Base-by-base conservation (phyloP, 257 asterid genomes). In the Nicotiana undulata region DNA sequence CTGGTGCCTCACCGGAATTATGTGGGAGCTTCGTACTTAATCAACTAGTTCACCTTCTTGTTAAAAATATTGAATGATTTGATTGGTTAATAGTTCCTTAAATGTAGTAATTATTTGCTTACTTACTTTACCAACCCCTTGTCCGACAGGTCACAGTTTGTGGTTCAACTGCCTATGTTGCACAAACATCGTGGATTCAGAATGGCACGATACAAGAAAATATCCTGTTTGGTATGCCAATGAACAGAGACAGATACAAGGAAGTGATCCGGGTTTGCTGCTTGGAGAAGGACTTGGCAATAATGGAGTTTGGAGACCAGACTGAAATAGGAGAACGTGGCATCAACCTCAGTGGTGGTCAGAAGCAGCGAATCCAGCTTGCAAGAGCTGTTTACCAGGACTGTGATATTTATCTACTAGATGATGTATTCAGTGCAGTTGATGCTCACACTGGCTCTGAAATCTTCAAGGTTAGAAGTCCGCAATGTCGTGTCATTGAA, bases 271-370 rank as follows among this genome's bases (percentile, higher is more conserved):
- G 90, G 81, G 98, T 94, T 61, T 94, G 98, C 84, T 94, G 97
- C 90, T 85, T 96, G 88, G 97, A 91, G 86, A 96, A 92, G 81
- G 99, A 96, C 91, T 61, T 96, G 88, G 98, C 94, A 84, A 88
- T 91, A 94, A 94, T 94, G 98, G 99, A 96, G 84, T 92, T 85
- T 72, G 98, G 98, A 26, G 99, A 96, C 81, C 98, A 92, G 85
- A 96, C 99, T 8, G 99, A 96, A 90, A 96, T 96, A n/a, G 99
- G 99, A 34, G 99, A 96, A 87, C 99, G 99, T 4, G 99, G 99
- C 20, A 96, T 96, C 81, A 96, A 96, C 79, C 91, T 96, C 81
- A 96, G 99, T 31, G 99, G 99, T 24, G 99, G 99, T 40, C 99
- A 96, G 86, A 96, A 96, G 86, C 99, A 96, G 88, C 75, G 99